Base-by-base conservation (phyloP, 2,329 filamentous ascomycete genomes). In the Albifimbria verrucaria region DNA sequence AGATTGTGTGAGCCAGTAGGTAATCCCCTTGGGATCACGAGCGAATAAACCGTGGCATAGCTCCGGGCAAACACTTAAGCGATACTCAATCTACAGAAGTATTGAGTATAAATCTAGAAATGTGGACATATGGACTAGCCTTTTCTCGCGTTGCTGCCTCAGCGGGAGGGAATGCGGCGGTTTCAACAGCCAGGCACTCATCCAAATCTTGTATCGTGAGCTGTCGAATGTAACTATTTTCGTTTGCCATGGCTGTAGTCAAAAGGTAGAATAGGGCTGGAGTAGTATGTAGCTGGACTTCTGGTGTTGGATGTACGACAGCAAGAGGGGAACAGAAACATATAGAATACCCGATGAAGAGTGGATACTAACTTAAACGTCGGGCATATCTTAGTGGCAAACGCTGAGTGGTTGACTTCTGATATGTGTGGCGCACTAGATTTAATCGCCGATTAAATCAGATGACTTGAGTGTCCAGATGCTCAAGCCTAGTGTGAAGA, bases 91-190 rank as follows among this genome's bases (percentile, higher is more conserved):
- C 65, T 67, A 24, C 21, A 15, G 6, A 23, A 9, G 18, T 21
- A 9, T 2, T 9, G 0, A 9, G n/a, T 42, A 57, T 49, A 59
- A 2, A 20, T n/a, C 45, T 15, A 9, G 20, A 50, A 20, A 4
- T 9, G 10, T 10, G 28, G 25, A 18, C 5, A n/a, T 18, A 24
- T 22, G 12, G n/a, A 44, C 48, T 36, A 26, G 65, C 65, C 56
- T 66, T 66, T 52, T 64, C 61, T 18, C 57, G 62, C 49, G 61
- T 62, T 3, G 66, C 66, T 3, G 62, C 66, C 28, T 66, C 61
- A 1, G 58, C 58, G 1, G 65, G 60, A 5, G 65, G 65, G 41
- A 68, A 68, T 0, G 65, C 64, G 0, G 64, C 59, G 1, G 64
- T 57, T 24, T 68, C 66, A 2, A 68, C 59, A 5, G 50, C 45